These are phyloP conservation scores for Fomitopsis pulvina DNA, from an alignment of 768 basidiomycete species.

Conservation along the genomic window DNA sequence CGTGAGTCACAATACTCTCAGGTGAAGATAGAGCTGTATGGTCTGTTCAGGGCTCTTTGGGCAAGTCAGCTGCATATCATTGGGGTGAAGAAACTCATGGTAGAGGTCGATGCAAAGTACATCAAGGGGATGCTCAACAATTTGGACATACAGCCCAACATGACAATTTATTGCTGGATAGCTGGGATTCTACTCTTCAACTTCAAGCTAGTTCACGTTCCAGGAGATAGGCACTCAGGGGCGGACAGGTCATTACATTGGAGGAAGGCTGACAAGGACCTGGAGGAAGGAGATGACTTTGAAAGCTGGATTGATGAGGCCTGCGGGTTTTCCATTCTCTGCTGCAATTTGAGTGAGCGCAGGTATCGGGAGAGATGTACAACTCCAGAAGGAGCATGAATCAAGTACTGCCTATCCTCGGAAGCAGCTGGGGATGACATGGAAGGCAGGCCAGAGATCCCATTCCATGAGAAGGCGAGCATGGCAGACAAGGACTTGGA, in stretches of 20 bases:
- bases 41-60: slow-evolving; percentile 13
- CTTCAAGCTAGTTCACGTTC: slow-evolving; percentile 31
- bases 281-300: slow-evolving; percentile 4
- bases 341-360: no score
- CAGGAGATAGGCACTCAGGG: slow-evolving; percentile 4
- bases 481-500: no score
- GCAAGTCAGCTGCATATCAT: slow-evolving; percentile 18
- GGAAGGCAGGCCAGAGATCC: no score
- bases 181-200: slow-evolving; percentile 28
- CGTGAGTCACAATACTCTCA: slow-evolving; percentile 10
- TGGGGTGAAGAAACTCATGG: slow-evolving; percentile 21
- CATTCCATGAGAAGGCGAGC: no score
- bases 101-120: no score
- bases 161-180: slow-evolving; percentile 36
- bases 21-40: slow-evolving; percentile 22
- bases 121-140: no score
- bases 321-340: neutral
- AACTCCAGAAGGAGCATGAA: neutral
- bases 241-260: slow-evolving; percentile 26
- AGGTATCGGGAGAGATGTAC: neutral
- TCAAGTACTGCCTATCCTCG: neutral
- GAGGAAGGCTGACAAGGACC: slow-evolving; percentile 4
- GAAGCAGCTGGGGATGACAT: no score
- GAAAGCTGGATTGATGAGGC: no score
- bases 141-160: slow-evolving; percentile 30